Conservation (phyloP, 352 stramenopile genomes). For the Pythium periplocum region DNA sequence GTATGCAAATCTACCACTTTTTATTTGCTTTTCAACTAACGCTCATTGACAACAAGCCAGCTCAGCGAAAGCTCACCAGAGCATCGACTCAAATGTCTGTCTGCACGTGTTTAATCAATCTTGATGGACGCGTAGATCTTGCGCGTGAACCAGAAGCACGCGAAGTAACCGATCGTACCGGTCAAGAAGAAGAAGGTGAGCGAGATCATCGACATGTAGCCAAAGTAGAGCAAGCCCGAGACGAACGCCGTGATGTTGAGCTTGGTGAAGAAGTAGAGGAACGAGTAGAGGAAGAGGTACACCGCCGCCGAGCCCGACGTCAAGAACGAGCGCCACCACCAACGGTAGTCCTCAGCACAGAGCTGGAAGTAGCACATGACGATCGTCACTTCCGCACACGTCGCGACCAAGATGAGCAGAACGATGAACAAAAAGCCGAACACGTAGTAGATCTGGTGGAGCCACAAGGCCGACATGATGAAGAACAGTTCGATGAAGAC, state of each 20-base stretch:
- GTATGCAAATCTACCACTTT: not conserved
- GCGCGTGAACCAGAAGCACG: slow-evolving; percentile 97
- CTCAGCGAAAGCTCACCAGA: too few species aligned
- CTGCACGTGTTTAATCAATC: slow-evolving; percentile 72
- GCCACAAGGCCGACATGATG: slow-evolving; percentile 99
- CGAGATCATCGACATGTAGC: slow-evolving; percentile 98
- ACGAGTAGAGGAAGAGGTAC: slow-evolving; percentile 99
- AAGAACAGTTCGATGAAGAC: slow-evolving; percentile 99
- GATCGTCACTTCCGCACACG: slow-evolving; percentile 98
- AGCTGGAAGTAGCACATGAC: slow-evolving; percentile 99
- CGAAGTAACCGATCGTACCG: slow-evolving; percentile 96
- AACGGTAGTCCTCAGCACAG: slow-evolving; percentile 98
- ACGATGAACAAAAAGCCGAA: slow-evolving; percentile 99
- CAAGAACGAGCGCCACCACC: slow-evolving; percentile 96
- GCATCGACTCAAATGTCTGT: not conserved
- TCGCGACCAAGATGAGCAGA: slow-evolving; percentile 96
- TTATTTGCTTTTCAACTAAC: slow-evolving; percentile 3
- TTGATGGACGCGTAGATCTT: slow-evolving; percentile 98
- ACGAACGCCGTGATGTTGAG: slow-evolving; percentile 95
- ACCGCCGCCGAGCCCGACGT: slow-evolving; percentile 94
- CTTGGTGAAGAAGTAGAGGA: slow-evolving; percentile 98
- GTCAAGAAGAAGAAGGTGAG: slow-evolving; percentile 97
- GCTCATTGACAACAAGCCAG: slow-evolving; percentile 1
- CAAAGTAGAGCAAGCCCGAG: slow-evolving; percentile 97
- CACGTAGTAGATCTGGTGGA: slow-evolving; percentile 99